Conservation (phyloP, 306 rosid genomes). For the Cucurbita moschata region DNA sequence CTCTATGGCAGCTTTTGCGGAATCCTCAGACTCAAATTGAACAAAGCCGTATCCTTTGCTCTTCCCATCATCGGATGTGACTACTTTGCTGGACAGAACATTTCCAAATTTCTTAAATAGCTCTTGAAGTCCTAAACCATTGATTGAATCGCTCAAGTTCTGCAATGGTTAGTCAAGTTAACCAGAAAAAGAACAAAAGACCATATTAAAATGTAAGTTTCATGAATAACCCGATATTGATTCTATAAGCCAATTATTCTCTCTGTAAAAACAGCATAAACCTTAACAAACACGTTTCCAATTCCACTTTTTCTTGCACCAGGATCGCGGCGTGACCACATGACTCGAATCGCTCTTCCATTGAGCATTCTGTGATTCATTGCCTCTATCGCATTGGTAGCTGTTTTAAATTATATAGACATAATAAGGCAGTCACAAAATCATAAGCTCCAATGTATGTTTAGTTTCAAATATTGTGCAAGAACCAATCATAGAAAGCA, state of each 20-base stretch:
- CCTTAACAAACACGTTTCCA: constrained; percentile 87
- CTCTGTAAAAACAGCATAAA: not conserved
- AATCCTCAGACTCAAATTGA: constrained; percentile 72
- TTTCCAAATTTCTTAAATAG: constrained; percentile 50
- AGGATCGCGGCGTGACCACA: constrained; percentile 75
- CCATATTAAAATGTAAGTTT: not conserved
- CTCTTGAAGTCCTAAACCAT: constrained; percentile 40
- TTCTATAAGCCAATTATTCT: not conserved
- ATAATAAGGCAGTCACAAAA: not conserved
- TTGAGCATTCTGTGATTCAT: constrained; percentile 44
- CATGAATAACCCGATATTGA: not conserved
- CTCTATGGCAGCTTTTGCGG: constrained; percentile 59
- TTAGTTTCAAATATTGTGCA: not conserved
- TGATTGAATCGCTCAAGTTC: constrained; percentile 48
- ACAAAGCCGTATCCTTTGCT: constrained; percentile 83
- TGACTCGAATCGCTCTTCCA: constrained; percentile 65
- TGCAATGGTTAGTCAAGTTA: constrained; percentile 17
- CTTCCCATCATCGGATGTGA: constrained; percentile 61
- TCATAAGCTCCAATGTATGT: not conserved
- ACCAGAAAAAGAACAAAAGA: not conserved
- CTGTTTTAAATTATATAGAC: constrained; percentile 17
- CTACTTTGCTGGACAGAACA: constrained; percentile 69
- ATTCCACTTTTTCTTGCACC: constrained; percentile 49
- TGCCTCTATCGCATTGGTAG: constrained; percentile 42
- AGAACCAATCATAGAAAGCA: not conserved